Conservation (phyloP, 306 rosid species). For the Herpetospermum pedunculosum region DNA sequence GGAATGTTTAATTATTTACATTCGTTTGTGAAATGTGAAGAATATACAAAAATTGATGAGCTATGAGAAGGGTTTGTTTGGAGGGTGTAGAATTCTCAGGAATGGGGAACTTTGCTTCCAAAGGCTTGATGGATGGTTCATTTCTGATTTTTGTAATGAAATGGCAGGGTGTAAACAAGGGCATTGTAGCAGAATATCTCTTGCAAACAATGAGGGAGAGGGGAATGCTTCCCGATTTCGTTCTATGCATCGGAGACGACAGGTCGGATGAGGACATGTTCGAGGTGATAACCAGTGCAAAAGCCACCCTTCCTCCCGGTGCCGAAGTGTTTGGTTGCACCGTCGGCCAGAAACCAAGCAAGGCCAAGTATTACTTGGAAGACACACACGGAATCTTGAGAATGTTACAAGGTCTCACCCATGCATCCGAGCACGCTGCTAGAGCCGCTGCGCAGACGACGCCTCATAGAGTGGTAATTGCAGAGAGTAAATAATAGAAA, state of each 20-base stretch:
- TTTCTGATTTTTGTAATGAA: not conserved
- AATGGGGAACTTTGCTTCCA: not conserved
- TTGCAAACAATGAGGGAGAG: slow-evolving; percentile 44
- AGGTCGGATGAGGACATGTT: slow-evolving; percentile 91
- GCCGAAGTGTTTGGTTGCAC: slow-evolving; percentile 51
- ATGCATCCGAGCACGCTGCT: slow-evolving; percentile 44
- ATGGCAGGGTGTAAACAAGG: slow-evolving; percentile 78
- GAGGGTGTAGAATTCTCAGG: not conserved
- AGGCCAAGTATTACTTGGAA: slow-evolving; percentile 50
- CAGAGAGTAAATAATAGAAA: slow-evolving; percentile 22
- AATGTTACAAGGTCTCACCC: slow-evolving; percentile 77
- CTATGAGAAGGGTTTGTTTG: not conserved
- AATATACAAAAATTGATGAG: not conserved
- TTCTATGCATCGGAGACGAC: slow-evolving; percentile 84
- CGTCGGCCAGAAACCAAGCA: slow-evolving; percentile 54
- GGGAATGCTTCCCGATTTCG: slow-evolving; percentile 58
- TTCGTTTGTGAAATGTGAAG: not conserved
- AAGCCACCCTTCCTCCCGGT: slow-evolving; percentile 29
- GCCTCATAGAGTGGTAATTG: slow-evolving; percentile 17
- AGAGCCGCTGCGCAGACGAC: slow-evolving; percentile 16
- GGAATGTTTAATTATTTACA: not conserved
- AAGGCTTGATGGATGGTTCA: not conserved
- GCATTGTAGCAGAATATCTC: slow-evolving; percentile 60
- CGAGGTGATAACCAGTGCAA: slow-evolving; percentile 35
- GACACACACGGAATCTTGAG: slow-evolving; percentile 79